A percentile compares a stretch with the other conserved stretches of the same genome.
Evolutionary conservation across 441 rosid genomes (phyloP).

Genomic region (Manihot esculenta): DNA sequence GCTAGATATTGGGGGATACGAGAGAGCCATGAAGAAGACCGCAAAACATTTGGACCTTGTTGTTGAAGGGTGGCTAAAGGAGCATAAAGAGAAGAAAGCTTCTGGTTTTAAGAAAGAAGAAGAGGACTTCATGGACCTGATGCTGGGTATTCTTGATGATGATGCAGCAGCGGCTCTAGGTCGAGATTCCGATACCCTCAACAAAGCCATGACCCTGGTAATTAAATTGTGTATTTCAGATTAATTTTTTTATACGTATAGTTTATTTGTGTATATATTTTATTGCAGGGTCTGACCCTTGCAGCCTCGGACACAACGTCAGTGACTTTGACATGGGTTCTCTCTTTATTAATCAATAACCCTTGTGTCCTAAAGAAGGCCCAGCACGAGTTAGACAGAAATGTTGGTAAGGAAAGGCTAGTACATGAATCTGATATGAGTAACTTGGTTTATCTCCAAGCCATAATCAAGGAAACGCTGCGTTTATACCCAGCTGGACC

Average conservation of each 20-base stretch:
- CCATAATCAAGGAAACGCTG: constrained; percentile 51
- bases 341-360: constrained; percentile 32
- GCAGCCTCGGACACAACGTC: constrained; percentile 61
- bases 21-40: constrained; percentile 38
- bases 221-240: no score
- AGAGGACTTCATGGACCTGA: constrained; percentile 40
- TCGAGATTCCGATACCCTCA: constrained; percentile 31
- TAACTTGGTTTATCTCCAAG: constrained; percentile 49
- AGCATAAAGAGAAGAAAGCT: constrained; percentile 31
- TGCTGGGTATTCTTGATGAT: constrained; percentile 23
- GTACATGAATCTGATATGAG: constrained; percentile 48
- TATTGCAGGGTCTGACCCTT: constrained; percentile 41
- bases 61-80: constrained; percentile 33
- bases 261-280: no score
- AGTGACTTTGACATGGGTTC: constrained; percentile 41
- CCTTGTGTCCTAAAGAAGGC: constrained; percentile 41
- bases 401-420: constrained; percentile 41
- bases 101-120: constrained; percentile 5
- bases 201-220: constrained; percentile 34
- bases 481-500: constrained; percentile 57
- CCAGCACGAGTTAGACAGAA: constrained; percentile 46
- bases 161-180: not conserved
- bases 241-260: no score
- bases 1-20: constrained; percentile 37
- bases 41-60: constrained; percentile 28